phyloP scores from a whole-genome alignment of 305 asterid genomes.

The Solanum hybrid region DNA sequence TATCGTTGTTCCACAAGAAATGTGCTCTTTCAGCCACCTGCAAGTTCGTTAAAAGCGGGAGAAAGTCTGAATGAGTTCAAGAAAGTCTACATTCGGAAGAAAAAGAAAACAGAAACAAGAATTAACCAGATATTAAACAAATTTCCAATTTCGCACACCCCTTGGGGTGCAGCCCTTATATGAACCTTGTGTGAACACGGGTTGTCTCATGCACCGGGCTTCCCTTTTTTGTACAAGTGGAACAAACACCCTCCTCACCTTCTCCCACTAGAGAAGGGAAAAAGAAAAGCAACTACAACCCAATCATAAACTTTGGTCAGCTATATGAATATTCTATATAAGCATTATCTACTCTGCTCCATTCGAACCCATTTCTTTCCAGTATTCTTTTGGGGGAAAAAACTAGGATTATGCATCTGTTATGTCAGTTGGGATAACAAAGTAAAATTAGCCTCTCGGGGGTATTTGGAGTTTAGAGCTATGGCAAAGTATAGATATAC shows the following conservation, averaged over 20 bases:
- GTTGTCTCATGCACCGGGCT: not conserved
- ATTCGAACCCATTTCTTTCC: not conserved
- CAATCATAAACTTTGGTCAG: not conserved
- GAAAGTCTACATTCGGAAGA: not conserved
- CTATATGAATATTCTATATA: not conserved
- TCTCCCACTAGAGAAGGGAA: not conserved
- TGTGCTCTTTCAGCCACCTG: conserved; percentile 98
- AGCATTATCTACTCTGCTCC: not conserved
- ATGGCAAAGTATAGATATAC: not conserved
- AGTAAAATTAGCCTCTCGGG: not conserved
- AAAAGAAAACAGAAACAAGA: not conserved
- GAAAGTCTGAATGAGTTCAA: not conserved
- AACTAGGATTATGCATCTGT: not conserved
- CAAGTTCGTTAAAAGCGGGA: not conserved
- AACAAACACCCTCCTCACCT: not conserved
- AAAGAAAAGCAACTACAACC: not conserved
- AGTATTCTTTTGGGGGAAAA: not conserved
- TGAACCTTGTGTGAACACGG: not conserved
- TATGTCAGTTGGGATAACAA: not conserved
- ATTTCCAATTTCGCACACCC: not conserved
- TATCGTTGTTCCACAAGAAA: conserved; percentile 83
- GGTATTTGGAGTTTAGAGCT: not conserved
- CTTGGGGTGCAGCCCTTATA: not conserved
- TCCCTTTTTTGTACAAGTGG: not conserved
- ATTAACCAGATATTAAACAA: not conserved